Conservation (phyloP, 306 rosid genomes). For the Dalbergia cochinchinensis region DNA sequence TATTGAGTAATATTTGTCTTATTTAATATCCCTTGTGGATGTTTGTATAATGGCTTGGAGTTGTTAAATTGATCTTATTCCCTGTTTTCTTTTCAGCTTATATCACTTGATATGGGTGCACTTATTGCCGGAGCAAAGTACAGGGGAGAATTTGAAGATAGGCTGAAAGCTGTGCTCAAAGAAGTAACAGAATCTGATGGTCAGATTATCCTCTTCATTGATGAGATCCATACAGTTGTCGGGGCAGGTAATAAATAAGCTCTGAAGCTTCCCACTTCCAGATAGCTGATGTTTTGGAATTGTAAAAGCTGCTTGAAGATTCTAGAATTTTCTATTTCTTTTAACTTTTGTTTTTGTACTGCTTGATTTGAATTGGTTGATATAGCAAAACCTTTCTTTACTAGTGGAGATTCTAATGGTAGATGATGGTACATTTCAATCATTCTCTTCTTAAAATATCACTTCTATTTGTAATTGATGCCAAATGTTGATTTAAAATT, state of each 20-base stretch:
- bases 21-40: conserved; percentile 1
- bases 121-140: conserved; percentile 98
- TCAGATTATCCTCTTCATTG: conserved; percentile 90
- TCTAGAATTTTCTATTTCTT: neutral
- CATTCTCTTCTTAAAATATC: neutral
- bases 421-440: conserved; percentile 6
- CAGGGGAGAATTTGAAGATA: conserved; percentile 97
- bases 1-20: neutral
- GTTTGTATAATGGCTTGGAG: conserved; percentile 20
- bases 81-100: conserved; percentile 65
- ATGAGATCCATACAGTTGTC: conserved; percentile 96
- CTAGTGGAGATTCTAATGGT: conserved; percentile 16
- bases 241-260: conserved; percentile 81
- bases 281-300: neutral
- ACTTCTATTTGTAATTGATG: conserved; percentile 1
- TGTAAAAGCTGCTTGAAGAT: conserved; percentile 12
- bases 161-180: conserved; percentile 96
- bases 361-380: neutral
- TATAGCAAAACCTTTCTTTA: neutral
- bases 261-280: conserved; percentile 36
- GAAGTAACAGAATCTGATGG: conserved; percentile 99
- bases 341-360: neutral
- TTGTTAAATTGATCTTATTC: conserved; percentile 41
- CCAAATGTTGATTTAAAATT: conserved; percentile 18
- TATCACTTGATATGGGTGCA: conserved; percentile 98